A percentile compares a stretch with the other conserved stretches of the same genome.
Conservation (phyloP, 331 rosid genomes). For the Malus hybrid region DNA sequence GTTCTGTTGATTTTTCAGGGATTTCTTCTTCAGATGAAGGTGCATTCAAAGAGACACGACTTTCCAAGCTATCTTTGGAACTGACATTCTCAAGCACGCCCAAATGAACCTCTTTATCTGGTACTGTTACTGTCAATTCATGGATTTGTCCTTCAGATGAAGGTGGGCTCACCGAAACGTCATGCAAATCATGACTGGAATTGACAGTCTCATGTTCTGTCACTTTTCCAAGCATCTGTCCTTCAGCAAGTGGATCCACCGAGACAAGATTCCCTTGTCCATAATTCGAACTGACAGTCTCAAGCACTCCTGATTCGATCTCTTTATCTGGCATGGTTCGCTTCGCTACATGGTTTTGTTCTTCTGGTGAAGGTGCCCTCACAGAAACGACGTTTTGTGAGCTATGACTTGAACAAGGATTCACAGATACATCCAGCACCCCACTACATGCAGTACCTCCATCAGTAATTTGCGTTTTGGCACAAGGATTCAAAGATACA, state of each 20-base stretch:
- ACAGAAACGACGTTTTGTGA: conserved; percentile 8
- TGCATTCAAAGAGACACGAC: conserved; percentile 15
- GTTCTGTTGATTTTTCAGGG: conserved; percentile 7
- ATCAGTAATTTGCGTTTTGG: conserved; percentile 14
- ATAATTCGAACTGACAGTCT: conserved; percentile 13
- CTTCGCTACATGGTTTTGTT: conserved; percentile 10
- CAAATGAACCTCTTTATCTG: conserved; percentile 16
- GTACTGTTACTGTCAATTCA: conserved; percentile 8
- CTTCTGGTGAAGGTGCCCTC: conserved; percentile 13
- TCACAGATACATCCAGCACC: conserved; percentile 2
- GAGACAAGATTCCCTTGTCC: conserved; percentile 10
- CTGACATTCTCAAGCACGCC: conserved; percentile 18
- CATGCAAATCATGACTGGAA: conserved; percentile 5
- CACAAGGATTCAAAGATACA: conserved; percentile 18
- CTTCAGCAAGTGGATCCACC: conserved; percentile 21
- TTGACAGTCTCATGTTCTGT: conserved; percentile 12
- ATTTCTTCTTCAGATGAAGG: conserved; percentile 25
- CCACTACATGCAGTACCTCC: conserved; percentile 10
- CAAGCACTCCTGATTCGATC: conserved; percentile 6
- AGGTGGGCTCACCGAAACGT: conserved; percentile 10
- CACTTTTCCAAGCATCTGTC: conserved; percentile 19
- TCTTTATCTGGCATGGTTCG: conserved; percentile 25
- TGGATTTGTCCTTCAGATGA: conserved; percentile 15
- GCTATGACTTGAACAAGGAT: neutral
- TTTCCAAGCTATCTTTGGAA: conserved; percentile 9